Percentiles rank a stretch among this genome's conserved stretches.
Conservation (phyloP, 2,329 filamentous ascomycete species). For the Alternaria sp. region DNA sequence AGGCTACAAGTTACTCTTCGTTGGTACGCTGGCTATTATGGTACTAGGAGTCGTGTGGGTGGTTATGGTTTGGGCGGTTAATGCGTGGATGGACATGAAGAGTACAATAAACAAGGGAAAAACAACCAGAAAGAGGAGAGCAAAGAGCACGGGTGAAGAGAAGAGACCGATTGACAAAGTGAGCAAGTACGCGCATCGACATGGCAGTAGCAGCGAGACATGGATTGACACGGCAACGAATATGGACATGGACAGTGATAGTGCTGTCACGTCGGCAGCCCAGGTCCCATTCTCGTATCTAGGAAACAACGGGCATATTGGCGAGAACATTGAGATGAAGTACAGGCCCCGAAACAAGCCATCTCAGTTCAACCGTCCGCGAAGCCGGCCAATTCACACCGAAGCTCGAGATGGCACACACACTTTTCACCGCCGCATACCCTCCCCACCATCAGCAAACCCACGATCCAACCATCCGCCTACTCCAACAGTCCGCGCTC, state of each 20-base stretch:
- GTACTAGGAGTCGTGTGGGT: constrained; percentile 16
- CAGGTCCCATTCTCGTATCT: neutral
- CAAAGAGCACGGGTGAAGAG: neutral
- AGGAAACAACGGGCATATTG: neutral
- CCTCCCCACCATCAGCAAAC: neutral
- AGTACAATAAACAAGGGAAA: neutral
- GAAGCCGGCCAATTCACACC: neutral
- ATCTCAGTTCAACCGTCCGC: neutral
- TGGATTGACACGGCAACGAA: too few relatives aligned
- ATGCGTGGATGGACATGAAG: neutral
- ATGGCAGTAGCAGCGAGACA: neutral
- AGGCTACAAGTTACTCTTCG: constrained; percentile 8
- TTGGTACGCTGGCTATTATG: constrained; percentile 8
- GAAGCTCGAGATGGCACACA: neutral
- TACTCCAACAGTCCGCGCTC: neutral
- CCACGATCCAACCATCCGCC: neutral
- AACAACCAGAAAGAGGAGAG: neutral
- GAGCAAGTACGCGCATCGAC: constrained; percentile 16
- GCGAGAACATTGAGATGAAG: neutral
- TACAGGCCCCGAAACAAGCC: neutral
- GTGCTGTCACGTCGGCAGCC: neutral
- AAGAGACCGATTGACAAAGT: constrained; percentile 25
- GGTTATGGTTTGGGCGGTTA: constrained; percentile 23
- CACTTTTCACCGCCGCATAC: neutral
- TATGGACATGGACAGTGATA: neutral